Evolutionary conservation across 139 green algal genomes (phyloP).

Genomic region (Chlorella sp.): DNA sequence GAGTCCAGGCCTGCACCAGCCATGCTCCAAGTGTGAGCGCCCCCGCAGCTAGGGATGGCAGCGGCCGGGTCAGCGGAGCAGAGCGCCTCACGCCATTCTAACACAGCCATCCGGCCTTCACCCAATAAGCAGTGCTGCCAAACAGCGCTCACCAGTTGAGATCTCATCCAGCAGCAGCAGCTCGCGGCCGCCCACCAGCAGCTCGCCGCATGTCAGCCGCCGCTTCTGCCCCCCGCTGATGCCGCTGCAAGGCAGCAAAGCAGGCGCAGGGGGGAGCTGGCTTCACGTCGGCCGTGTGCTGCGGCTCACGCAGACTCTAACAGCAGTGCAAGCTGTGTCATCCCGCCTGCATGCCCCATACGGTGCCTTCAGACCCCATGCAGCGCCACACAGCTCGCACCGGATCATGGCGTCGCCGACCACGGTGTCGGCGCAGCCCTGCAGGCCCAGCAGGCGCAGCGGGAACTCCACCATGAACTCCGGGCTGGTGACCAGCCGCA

Average conservation of each 20-base stretch:
- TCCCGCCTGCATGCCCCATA: too few relatives aligned
- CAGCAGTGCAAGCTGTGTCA: too few relatives aligned
- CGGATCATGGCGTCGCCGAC: constrained; percentile 5
- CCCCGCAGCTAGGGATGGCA: too few relatives aligned
- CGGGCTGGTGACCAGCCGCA: background rate
- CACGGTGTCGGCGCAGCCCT: constrained; percentile 30
- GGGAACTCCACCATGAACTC: constrained; percentile 1
- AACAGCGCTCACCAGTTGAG: constrained; percentile 44
- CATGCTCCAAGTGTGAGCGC: too few relatives aligned
- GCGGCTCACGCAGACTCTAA: background rate
- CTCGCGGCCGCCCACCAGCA: constrained; percentile 64
- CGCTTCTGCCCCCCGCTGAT: constrained; percentile 69
- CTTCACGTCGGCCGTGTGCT: background rate
- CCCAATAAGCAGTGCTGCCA: background rate
- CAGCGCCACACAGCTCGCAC: too few relatives aligned
- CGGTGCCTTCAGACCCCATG: too few relatives aligned
- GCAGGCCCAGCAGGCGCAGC: constrained; percentile 35
- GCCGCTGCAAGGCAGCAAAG: background rate
- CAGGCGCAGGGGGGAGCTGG: background rate
- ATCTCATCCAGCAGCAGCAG: constrained; percentile 58
- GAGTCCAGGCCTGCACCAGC: background rate
- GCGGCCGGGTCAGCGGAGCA: too few relatives aligned
- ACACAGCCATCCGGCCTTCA: too few relatives aligned
- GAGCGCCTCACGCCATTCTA: too few relatives aligned
- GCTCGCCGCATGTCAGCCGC: constrained; percentile 72